Percentiles rank a stretch among this genome's conserved stretches.
These are phyloP conservation scores for Diphasiastrum complanatum DNA, from an alignment of 83 land plant genomes.

Conservation along the genomic window DNA sequence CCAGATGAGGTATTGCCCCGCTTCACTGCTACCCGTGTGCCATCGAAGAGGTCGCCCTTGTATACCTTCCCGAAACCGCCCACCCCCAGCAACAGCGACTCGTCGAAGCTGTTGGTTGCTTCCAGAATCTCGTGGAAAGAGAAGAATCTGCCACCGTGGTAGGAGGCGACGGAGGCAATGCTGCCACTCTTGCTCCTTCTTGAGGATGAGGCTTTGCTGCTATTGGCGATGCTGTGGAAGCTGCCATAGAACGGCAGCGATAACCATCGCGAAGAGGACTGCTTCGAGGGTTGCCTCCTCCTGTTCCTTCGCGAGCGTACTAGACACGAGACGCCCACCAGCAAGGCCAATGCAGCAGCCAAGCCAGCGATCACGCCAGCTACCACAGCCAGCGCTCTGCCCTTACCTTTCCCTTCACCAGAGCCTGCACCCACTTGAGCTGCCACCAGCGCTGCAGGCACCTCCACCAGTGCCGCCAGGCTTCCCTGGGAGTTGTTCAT, in stretches of 20 bases:
- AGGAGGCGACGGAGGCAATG: background rate
- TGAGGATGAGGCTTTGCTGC: background rate
- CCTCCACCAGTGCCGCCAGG: background rate
- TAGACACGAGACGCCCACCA: background rate
- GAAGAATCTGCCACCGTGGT: background rate
- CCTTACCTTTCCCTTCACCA: background rate
- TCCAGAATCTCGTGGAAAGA: conserved; percentile 12
- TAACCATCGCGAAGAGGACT: no score
- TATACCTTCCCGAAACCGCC: conserved; percentile 10
- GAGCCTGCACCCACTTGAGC: no score
- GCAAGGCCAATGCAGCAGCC: background rate
- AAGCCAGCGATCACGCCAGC: background rate
- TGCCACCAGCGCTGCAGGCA: background rate
- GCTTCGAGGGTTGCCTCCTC: no score
- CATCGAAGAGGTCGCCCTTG: conserved; percentile 5
- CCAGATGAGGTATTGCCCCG: background rate
- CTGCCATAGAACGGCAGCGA: background rate
- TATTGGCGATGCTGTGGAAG: background rate
- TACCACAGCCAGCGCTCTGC: background rate
- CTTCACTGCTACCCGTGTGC: background rate
- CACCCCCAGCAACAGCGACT: conserved; percentile 8
- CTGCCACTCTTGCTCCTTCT: background rate
- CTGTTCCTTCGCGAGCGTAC: background rate
- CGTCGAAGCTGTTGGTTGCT: conserved; percentile 11
- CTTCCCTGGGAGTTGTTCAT: conserved; percentile 6